These are phyloP conservation scores for Hygrocybe coccinea DNA, from an alignment of 768 basidiomycete genomes.

Conservation along the genomic window DNA sequence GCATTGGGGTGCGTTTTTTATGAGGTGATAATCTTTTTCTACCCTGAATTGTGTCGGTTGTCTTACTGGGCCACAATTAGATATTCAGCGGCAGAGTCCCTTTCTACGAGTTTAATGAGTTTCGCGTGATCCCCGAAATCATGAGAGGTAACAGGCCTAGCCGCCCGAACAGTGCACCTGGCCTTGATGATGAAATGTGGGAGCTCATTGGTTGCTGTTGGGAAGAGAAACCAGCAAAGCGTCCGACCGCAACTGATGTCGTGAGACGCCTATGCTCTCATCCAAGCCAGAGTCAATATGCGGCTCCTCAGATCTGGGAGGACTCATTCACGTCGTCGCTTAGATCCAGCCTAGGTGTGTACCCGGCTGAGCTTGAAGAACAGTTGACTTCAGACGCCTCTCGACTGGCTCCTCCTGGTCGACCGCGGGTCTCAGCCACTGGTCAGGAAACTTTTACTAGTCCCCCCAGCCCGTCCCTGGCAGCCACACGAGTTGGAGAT, in stretches of 20 bases:
- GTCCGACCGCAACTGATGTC: constrained; percentile 4
- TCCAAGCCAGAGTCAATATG: not conserved
- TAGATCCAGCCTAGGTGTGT: not conserved
- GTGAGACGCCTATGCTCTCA: not conserved
- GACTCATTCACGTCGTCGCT: not conserved
- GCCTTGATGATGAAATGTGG: constrained; percentile 5
- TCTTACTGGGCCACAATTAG: not conserved
- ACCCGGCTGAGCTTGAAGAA: not conserved
- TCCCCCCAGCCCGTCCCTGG: too few species aligned
- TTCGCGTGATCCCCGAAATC: not conserved
- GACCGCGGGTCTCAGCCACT: too few species aligned
- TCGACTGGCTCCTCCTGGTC: too few species aligned
- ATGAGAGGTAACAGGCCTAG: not conserved
- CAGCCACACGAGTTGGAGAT: too few species aligned
- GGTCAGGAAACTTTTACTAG: too few species aligned
- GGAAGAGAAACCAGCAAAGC: not conserved
- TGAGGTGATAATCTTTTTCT: constrained; percentile 16
- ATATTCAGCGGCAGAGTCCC: constrained; percentile 2
- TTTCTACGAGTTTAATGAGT: constrained; percentile 2
- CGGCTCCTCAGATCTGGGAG: not conserved
- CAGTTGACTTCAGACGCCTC: not conserved
- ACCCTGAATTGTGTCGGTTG: not conserved
- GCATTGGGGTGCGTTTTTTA: constrained; percentile 26
- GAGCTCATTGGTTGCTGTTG: constrained; percentile 4
- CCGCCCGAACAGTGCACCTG: not conserved